Percentiles rank a stretch among this genome's conserved stretches.
phyloP scores from a whole-genome alignment of 2,329 filamentous ascomycete genomes.

The Cadophora gregata region DNA sequence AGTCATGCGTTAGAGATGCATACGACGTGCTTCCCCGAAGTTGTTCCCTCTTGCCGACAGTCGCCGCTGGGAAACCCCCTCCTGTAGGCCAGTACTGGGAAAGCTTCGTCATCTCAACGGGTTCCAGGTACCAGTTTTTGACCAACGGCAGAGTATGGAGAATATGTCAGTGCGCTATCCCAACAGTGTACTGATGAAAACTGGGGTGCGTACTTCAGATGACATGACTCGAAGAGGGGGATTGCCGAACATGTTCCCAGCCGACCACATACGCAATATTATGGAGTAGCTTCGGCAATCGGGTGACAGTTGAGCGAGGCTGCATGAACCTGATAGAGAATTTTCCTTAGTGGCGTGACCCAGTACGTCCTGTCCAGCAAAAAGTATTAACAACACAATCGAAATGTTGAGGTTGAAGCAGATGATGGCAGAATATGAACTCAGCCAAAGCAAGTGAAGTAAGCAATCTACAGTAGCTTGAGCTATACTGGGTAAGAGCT shows the following conservation, averaged over 20 bases:
- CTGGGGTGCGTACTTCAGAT: not conserved
- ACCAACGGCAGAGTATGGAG: not conserved
- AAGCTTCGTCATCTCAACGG: conserved; percentile 4
- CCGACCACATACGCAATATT: not conserved
- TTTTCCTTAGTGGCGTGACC: too few relatives aligned
- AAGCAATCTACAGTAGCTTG: not conserved
- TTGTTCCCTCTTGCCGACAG: conserved; percentile 8
- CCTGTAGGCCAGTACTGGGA: not conserved
- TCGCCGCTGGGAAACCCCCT: conserved; percentile 7
- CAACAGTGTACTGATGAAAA: not conserved
- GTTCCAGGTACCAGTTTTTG: not conserved
- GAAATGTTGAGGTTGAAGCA: too few relatives aligned
- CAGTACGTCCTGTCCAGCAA: too few relatives aligned
- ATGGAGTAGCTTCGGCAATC: not conserved
- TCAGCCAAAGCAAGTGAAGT: too few relatives aligned
- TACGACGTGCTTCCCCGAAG: not conserved
- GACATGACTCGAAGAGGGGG: conserved; percentile 9
- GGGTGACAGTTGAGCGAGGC: not conserved
- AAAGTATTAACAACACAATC: too few relatives aligned
- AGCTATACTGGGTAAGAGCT: not conserved
- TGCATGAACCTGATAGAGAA: not conserved
- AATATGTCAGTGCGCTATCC: not conserved
- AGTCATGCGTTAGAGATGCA: not conserved
- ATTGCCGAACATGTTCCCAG: not conserved
- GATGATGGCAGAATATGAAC: too few relatives aligned